A percentile compares a stretch with the other conserved stretches of the same genome.
Conservation (phyloP, 257 asterid species). For the Solanum arcanum region DNA sequence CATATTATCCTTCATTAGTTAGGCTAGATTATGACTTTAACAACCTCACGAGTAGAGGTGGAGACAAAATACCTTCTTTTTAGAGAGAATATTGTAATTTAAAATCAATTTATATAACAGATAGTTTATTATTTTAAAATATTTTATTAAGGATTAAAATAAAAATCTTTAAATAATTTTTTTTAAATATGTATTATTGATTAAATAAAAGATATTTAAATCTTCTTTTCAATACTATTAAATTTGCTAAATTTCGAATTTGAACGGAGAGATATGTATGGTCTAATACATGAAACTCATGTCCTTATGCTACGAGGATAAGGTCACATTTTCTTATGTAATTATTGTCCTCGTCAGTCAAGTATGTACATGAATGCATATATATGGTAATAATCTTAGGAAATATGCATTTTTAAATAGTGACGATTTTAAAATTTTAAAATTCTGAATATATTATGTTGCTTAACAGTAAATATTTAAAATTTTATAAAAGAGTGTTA, state of each 20-base stretch:
- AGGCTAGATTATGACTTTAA: neutral
- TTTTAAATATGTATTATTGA: too few relatives aligned
- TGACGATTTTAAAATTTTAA: neutral
- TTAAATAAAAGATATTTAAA: too few relatives aligned
- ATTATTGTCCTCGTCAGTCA: neutral
- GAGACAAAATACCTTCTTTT: neutral
- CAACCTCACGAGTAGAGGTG: neutral
- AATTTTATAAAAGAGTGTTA: too few relatives aligned
- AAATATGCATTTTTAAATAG: slow-evolving; percentile 8
- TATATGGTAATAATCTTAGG: neutral
- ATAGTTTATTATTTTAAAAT: too few relatives aligned
- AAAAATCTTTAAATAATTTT: too few relatives aligned
- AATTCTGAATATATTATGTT: too few relatives aligned
- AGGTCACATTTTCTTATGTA: neutral
- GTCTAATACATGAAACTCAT: neutral
- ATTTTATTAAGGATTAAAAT: too few relatives aligned
- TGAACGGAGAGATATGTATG: too few relatives aligned
- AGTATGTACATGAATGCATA: neutral
- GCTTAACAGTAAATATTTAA: neutral
- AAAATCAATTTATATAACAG: too few relatives aligned
- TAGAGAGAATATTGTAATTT: too few relatives aligned
- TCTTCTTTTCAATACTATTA: too few relatives aligned
- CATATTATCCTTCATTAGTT: neutral
- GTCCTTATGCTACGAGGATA: neutral
- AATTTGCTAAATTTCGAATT: too few relatives aligned